Evolutionary conservation across 176 grass and related monocot species (phyloP), one percentile per base, ranked within the genome.

Genomic region (Avena atlantica): DNA sequence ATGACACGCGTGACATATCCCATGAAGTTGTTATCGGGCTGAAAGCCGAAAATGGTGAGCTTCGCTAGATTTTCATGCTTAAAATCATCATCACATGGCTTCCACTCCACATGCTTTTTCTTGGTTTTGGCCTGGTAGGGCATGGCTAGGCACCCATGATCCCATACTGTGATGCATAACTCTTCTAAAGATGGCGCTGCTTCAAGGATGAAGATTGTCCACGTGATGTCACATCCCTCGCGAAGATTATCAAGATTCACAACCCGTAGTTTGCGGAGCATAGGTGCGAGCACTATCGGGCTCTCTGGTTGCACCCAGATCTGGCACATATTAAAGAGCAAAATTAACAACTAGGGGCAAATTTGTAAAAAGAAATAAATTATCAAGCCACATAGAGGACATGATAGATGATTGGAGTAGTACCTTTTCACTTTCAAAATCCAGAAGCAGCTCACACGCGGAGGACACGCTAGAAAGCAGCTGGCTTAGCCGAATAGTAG

Each of bases 161-260:
- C 65, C 65, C 29, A 37, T 68, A 68, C 29, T 13, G 29, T 68
- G 65, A 68, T 68, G 25, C 14, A 68, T 17, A 68, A 34, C 29
- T 68, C 65, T 1, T 68, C 7, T 68, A 68, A 3, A 0, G 5
- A 36, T 37, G 65, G 29, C 15, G 65, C 65, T 1, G 15, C 65
- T 68, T 68, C 15, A 68, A 68, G 65, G 31, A 68, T 31, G 65
- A 68, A 37, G 29, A 68, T 1, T 68, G 65, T 68, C 65, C 65
- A 68, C 7, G 65, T 1, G 29, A 68, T 17, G 2, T 36, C 65
- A 37, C 29, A 37, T 68, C 8, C 14, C 7, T 68, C 29, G 1
- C 6, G 27, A 68, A 68, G 65, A 36, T 68, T 16, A 15, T 68
- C 13, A 8, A 68, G 29, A 36, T 68, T 36, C 14, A 68, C 14